Percentiles rank a stretch among this genome's conserved stretches.
Evolutionary conservation across 2,329 filamentous ascomycete species (phyloP).

Genomic region (Cladosporium sp.): DNA sequence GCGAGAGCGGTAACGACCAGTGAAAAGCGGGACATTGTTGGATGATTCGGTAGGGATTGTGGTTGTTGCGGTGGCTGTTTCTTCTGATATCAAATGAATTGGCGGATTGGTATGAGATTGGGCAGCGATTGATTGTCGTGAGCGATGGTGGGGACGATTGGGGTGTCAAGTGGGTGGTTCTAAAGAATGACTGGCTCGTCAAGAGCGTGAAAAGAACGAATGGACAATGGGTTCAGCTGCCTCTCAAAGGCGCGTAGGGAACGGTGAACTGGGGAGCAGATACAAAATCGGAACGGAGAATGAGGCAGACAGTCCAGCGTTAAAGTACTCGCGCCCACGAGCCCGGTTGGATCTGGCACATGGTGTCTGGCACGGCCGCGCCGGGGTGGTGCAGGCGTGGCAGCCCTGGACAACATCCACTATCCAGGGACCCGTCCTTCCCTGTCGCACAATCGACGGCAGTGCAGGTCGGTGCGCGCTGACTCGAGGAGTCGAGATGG

Average conservation of each 20-base stretch:
- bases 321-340: conserved; percentile 8
- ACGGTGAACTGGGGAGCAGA: conserved; percentile 4
- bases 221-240: conserved; percentile 3
- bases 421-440: background rate
- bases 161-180: conserved; percentile 7
- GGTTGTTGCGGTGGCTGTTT: background rate
- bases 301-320: background rate
- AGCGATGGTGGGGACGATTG: background rate
- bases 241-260: conserved; percentile 11
- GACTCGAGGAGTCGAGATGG: background rate
- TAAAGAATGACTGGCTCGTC: conserved; percentile 12
- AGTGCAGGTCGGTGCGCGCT: background rate
- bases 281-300: background rate
- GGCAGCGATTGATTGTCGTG: background rate
- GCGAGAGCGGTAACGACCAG: conserved; percentile 8
- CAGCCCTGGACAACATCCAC: too few relatives aligned
- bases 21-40: conserved; percentile 8
- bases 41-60: background rate
- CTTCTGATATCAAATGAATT: conserved; percentile 5
- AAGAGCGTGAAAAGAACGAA: conserved; percentile 11
- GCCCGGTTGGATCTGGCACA: conserved; percentile 4
- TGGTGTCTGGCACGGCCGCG: background rate
- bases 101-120: background rate
- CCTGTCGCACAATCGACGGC: conserved; percentile 5
- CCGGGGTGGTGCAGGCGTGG: background rate